Evolutionary conservation across 139 green algal genomes (phyloP).

Genomic region (Mesotaenium endlicherianum): DNA sequence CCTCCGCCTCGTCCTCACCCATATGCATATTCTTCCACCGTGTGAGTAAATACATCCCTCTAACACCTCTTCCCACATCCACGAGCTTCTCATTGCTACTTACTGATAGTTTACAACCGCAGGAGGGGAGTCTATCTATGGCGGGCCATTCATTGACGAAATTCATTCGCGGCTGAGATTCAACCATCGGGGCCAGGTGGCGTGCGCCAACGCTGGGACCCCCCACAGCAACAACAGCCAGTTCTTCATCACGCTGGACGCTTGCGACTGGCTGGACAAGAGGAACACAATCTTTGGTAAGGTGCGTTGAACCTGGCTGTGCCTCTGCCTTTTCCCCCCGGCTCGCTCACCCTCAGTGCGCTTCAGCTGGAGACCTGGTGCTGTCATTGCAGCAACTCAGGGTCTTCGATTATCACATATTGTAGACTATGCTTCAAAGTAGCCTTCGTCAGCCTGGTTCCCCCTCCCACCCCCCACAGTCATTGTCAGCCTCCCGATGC

Average conservation of each 20-base stretch:
- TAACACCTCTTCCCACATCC: too few species aligned
- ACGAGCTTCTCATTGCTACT: too few species aligned
- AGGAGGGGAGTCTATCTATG: conserved; percentile 76
- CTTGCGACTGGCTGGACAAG: conserved; percentile 74
- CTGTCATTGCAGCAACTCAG: not conserved
- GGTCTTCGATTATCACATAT: not conserved
- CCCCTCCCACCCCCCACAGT: not conserved
- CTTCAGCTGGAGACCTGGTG: too few species aligned
- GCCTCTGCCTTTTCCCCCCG: not conserved
- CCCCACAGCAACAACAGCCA: conserved; percentile 87
- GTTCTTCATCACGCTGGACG: conserved; percentile 87
- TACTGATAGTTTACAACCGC: not conserved
- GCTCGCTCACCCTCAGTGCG: not conserved
- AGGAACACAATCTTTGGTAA: conserved; percentile 95
- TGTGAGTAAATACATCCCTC: too few species aligned
- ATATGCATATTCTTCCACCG: too few species aligned
- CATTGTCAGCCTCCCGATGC: not conserved
- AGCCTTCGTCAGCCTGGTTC: not conserved
- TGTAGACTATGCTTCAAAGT: not conserved
- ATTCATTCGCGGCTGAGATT: conserved; percentile 66
- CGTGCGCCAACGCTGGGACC: conserved; percentile 86
- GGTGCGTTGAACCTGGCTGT: conserved; percentile 59
- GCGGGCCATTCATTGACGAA: conserved; percentile 63
- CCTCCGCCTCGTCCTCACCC: too few species aligned
- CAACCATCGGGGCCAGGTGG: conserved; percentile 84